Evolutionary conservation across 176 grass and related monocot species (phyloP).

Genomic region (Triticum aestivum): IWGSC_CS_RefSeq_v2.1 NC_057801.1:835986520-835987019

Average conservation of each 20-base stretch:
- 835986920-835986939: conserved; percentile 23
- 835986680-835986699: no score
- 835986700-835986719: conserved; percentile 25
- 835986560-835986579: conserved; percentile 29
- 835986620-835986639: background rate
- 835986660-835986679: background rate
- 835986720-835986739: conserved; percentile 54
- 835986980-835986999: background rate
- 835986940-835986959: conserved; percentile 44
- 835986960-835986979: background rate
- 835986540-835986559: conserved; percentile 33
- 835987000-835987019: no score
- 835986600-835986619: background rate
- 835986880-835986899: conserved; percentile 32
- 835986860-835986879: background rate
- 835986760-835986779: conserved; percentile 34
- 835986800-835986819: conserved; percentile 2
- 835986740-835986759: conserved; percentile 60
- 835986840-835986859: background rate
- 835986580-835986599: conserved; percentile 7
- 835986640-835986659: background rate
- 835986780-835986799: background rate
- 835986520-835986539: conserved; percentile 26
- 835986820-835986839: conserved; percentile 15
- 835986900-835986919: background rate